Evolutionary conservation across 169 alveolate species (phyloP).

Genomic region (Plasmodium billcollinsi): DNA sequence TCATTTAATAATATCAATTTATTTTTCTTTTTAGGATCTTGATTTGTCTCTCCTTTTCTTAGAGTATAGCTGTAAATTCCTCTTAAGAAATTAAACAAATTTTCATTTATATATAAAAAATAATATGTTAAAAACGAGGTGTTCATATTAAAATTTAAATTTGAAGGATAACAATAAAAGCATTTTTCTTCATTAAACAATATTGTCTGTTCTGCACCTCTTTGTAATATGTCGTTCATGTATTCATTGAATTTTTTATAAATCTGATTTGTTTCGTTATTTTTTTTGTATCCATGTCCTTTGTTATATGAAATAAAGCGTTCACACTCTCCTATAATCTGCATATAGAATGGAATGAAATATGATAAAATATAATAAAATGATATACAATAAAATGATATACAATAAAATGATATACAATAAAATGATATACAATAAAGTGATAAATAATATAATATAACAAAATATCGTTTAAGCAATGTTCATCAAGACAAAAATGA

Average conservation of each 20-base stretch:
- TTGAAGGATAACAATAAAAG: slow-evolving; percentile 18
- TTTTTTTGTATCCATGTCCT: slow-evolving; percentile 17
- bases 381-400: too few species aligned
- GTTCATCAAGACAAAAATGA: background rate
- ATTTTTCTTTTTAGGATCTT: slow-evolving; percentile 2
- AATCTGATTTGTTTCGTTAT: slow-evolving; percentile 19
- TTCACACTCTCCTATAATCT: slow-evolving; percentile 44
- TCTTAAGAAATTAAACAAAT: slow-evolving; percentile 27
- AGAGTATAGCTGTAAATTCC: slow-evolving; percentile 5
- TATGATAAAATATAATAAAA: background rate
- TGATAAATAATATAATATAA: too few species aligned
- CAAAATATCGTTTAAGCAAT: background rate
- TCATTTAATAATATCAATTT: slow-evolving; percentile 4
- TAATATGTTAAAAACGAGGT: slow-evolving; percentile 50
- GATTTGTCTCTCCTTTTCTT: background rate
- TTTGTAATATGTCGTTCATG: slow-evolving; percentile 40
- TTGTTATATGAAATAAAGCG: slow-evolving; percentile 31
- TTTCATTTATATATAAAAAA: slow-evolving; percentile 41
- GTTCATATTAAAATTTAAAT: slow-evolving; percentile 32
- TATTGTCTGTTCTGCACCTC: slow-evolving; percentile 67
- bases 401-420: too few species aligned
- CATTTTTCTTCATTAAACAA: slow-evolving; percentile 29
- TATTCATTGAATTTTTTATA: slow-evolving; percentile 29
- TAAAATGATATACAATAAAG: too few species aligned
- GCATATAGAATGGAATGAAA: background rate